Evolutionary conservation across 139 green algal species (phyloP), one percentile per base, ranked within the genome.

Genomic region (Microglena sp.): DNA sequence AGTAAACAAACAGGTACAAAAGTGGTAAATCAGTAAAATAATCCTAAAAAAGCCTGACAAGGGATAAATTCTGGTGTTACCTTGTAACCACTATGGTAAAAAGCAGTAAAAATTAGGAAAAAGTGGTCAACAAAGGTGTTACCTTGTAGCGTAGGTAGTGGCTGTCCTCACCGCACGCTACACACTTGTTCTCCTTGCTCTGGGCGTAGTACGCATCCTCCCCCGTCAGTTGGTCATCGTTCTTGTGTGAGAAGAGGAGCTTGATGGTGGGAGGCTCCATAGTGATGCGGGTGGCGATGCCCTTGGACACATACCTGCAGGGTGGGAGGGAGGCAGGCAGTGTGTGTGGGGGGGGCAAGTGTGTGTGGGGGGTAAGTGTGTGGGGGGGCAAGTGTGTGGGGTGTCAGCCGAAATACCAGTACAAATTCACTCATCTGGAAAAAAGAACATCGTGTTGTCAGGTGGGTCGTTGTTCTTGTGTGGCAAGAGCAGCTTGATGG

Each of bases 401-500:
- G n/a, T n/a, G n/a, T n/a, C n/a, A n/a, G n/a, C n/a, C n/a, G n/a
- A n/a, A n/a, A n/a, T n/a, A n/a, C n/a, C n/a, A n/a, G n/a, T n/a
- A n/a, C n/a, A n/a, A n/a, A n/a, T n/a, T n/a, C n/a, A n/a, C n/a
- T n/a, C n/a, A n/a, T n/a, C n/a, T n/a, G n/a, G n/a, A n/a, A n/a
- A n/a, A n/a, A n/a, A n/a, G n/a, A n/a, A n/a, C n/a, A n/a, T n/a
- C n/a, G n/a, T n/a, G n/a, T n/a, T n/a, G n/a, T n/a, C n/a, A n/a
- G n/a, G n/a, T n/a, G n/a, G 55, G 30, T 62, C 55, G 36, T 28
- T 43, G 55, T 43, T 43, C 55, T 62, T 33, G 55, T 62, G 55
- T 35, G 22, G 5, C 8, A 62, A 62, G 8, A 62, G 26, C 15
- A 62, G 55, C 15, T 27, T n/a, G 30, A 62, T 62, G 30, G 30